Evolutionary conservation across 2,329 filamentous ascomycete genomes (phyloP), one percentile per base, ranked within the genome.

Genomic region (Mycocentrospora acerina): DNA sequence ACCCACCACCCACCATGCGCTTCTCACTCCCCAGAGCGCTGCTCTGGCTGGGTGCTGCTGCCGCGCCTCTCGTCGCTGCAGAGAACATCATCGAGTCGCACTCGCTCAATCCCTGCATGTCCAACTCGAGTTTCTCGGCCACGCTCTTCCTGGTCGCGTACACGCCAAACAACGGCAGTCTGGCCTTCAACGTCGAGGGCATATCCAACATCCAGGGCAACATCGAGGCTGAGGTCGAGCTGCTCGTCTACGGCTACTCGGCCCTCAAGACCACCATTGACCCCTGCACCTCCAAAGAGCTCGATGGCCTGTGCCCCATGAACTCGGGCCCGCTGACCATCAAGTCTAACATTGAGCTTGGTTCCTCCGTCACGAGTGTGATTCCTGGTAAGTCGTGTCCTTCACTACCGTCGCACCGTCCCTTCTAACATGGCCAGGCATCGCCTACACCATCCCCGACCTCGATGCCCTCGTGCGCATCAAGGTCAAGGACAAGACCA

Each of bases 391-490:
- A 50, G 73, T 14, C 15, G 24, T 12, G 6, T 62, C 17, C 26
- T 13, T 7, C 19, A 19, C 15, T 17, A 17, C 28, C 16, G n/a
- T 22, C 6, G 14, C 15, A 9, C 29, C n/a, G n/a, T n/a, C 7
- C 13, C 29, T 24, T 8, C 48, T 59, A 31, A 61, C 40, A n/a
- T 16, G 6, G 4, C 28, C 30, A 78, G 77, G 80, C 32, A 91
- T 96, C 60, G 87, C 89, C 35, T 97, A 93, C 71, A 85, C 79
- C 34, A 86, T 97, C 29, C 90, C 90, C 32, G 91, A 96, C 75
- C 77, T 96, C 37, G 91, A 97, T 67, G 90, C 89, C 46, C 85
- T 81, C 35, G 86, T 95, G 35, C 82, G 80, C 58, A 82, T 96
- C 58, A 84, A 83, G 57, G 88, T 96, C 74, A 91, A 88, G 64